A percentile compares a stretch with the other conserved stretches of the same genome.
These are phyloP conservation scores for Erodium moschatum DNA, from an alignment of 441 rosid species.

Conservation along the genomic window DNA sequence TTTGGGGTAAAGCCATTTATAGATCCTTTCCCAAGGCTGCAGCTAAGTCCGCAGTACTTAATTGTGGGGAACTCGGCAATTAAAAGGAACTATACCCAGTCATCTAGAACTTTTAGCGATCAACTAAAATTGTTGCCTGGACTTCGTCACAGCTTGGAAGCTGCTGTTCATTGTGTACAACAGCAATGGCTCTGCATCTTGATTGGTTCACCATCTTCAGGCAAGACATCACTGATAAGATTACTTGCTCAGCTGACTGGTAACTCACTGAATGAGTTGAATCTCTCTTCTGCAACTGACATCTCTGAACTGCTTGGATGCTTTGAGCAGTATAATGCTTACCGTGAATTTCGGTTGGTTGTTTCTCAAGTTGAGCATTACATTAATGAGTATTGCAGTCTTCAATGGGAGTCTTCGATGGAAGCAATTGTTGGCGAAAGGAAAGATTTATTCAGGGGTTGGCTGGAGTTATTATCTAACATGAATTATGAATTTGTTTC, in stretches of 20 bases:
- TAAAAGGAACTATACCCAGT: conserved; percentile 43
- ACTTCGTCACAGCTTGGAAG: conserved; percentile 77
- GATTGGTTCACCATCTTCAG: conserved; percentile 85
- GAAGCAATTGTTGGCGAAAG: conserved; percentile 31
- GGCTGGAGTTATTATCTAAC: conserved; percentile 57
- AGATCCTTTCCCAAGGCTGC: conserved; percentile 79
- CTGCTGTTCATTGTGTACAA: conserved; percentile 68
- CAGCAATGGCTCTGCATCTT: conserved; percentile 87
- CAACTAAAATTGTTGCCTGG: conserved; percentile 65
- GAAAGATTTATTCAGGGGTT: conserved; percentile 43
- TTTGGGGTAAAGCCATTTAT: conserved; percentile 58
- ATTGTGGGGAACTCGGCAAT: conserved; percentile 61
- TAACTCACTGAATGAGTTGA: conserved; percentile 63
- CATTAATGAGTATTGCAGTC: conserved; percentile 59
- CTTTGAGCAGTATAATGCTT: conserved; percentile 91
- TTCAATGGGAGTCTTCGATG: conserved; percentile 40
- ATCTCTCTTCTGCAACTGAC: conserved; percentile 89
- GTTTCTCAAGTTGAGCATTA: conserved; percentile 55
- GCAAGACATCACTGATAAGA: conserved; percentile 89
- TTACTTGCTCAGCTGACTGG: conserved; percentile 79
- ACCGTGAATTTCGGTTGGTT: conserved; percentile 52
- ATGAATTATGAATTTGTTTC: conserved; percentile 33
- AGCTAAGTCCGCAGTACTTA: conserved; percentile 47
- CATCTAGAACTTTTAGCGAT: conserved; percentile 34
- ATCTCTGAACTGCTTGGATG: conserved; percentile 94